phyloP scores from a whole-genome alignment of 306 rosid species.

The Cicer bijugum region DNA sequence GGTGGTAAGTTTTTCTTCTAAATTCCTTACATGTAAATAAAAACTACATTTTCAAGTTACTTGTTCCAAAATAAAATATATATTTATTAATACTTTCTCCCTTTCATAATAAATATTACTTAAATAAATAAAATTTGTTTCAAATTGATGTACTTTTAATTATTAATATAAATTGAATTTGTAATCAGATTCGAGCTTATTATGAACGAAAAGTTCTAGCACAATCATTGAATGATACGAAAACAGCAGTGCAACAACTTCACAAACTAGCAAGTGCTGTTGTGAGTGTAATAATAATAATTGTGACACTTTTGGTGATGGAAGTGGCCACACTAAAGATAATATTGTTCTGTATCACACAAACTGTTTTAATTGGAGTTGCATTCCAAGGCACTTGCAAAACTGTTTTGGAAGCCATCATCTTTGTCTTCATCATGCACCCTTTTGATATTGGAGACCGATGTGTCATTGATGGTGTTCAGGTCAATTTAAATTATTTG shows the following conservation, averaged over 20 bases:
- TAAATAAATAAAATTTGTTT: too few relatives aligned
- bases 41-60: too few relatives aligned
- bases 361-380: slow-evolving; percentile 51
- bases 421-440: slow-evolving; percentile 65
- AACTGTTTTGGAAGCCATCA: slow-evolving; percentile 56
- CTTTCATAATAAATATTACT: too few relatives aligned
- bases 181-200: slow-evolving; percentile 59
- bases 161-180: background rate
- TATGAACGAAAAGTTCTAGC: slow-evolving; percentile 60
- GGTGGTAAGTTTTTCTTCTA: slow-evolving; percentile 51
- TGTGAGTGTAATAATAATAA: slow-evolving; percentile 54
- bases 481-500: background rate
- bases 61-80: too few relatives aligned
- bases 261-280: slow-evolving; percentile 57
- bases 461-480: slow-evolving; percentile 60
- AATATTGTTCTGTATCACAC: slow-evolving; percentile 50
- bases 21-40: background rate
- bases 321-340: slow-evolving; percentile 53
- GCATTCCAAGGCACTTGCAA: slow-evolving; percentile 64
- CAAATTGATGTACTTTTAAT: too few relatives aligned
- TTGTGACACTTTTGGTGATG: slow-evolving; percentile 54
- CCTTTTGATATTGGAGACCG: slow-evolving; percentile 66
- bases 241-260: slow-evolving; percentile 69
- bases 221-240: slow-evolving; percentile 59
- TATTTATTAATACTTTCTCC: too few relatives aligned